Evolutionary conservation across 2,329 filamentous ascomycete species (phyloP).

Genomic region (Diaporthe australafricana): DNA sequence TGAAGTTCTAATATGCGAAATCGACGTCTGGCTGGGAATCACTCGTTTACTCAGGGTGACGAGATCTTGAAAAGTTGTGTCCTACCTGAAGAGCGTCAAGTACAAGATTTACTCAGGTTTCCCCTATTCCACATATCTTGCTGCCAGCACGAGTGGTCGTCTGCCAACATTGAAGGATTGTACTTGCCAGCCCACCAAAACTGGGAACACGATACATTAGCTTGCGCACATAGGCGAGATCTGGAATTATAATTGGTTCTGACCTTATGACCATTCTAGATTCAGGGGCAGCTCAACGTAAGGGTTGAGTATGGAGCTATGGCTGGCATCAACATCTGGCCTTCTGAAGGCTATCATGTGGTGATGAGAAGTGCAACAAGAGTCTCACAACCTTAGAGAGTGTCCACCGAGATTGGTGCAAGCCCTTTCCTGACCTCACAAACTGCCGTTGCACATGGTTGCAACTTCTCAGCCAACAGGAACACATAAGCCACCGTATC

Average conservation of each 20-base stretch:
- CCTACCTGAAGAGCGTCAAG: neutral
- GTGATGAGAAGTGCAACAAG: too few relatives aligned
- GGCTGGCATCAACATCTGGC: too few relatives aligned
- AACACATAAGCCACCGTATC: too few relatives aligned
- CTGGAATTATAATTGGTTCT: neutral
- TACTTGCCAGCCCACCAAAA: neutral
- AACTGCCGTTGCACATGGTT: too few relatives aligned
- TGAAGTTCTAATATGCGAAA: neutral
- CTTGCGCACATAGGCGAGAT: neutral
- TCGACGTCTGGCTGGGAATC: neutral
- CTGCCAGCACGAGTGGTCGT: neutral
- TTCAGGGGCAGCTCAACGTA: too few relatives aligned
- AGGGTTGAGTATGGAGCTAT: too few relatives aligned
- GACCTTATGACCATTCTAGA: too few relatives aligned
- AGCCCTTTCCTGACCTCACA: too few relatives aligned
- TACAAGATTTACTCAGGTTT: neutral
- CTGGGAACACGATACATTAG: neutral
- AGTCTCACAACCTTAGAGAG: too few relatives aligned
- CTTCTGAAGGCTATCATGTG: too few relatives aligned
- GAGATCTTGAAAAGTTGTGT: neutral
- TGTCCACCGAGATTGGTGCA: too few relatives aligned
- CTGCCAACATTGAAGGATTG: neutral
- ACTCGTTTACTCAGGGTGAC: neutral
- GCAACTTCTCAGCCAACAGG: too few relatives aligned
- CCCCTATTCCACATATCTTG: neutral